A percentile compares a stretch with the other conserved stretches of the same genome.
Evolutionary conservation across 768 basidiomycete species (phyloP).

Genomic region (Rhodosporidiobolus sp.): DNA sequence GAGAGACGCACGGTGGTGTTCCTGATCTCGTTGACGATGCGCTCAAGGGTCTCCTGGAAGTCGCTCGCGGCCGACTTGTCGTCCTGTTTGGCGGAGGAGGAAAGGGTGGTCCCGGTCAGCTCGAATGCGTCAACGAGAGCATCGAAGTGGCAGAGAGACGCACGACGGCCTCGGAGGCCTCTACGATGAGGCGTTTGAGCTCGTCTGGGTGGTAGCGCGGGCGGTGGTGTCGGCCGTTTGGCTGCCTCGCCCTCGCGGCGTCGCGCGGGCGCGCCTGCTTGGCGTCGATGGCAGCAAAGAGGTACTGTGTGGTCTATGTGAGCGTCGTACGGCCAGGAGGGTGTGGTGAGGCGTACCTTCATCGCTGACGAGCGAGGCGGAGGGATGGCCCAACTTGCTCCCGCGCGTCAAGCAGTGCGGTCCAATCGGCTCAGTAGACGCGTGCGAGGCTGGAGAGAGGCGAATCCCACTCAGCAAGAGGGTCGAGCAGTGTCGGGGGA

Average conservation of each 20-base stretch:
- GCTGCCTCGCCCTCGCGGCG: background rate
- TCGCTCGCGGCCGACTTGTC: constrained; percentile 69
- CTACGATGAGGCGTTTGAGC: constrained; percentile 35
- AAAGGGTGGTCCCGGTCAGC: background rate
- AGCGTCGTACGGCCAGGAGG: background rate
- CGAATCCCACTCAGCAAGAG: too few relatives aligned
- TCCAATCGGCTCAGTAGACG: background rate
- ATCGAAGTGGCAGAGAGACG: background rate
- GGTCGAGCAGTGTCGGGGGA: too few relatives aligned
- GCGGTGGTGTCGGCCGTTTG: background rate
- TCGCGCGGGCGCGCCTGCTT: constrained; percentile 18
- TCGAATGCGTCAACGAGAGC: too few relatives aligned
- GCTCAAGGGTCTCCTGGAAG: constrained; percentile 92
- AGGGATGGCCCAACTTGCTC: too few relatives aligned
- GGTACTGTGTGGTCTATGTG: constrained; percentile 9
- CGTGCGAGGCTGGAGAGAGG: too few relatives aligned
- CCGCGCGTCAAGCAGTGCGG: too few relatives aligned
- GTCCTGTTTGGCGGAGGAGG: constrained; percentile 40
- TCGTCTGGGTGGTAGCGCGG: constrained; percentile 17
- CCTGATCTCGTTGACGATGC: constrained; percentile 77
- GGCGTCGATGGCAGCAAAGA: constrained; percentile 40
- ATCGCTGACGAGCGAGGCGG: background rate
- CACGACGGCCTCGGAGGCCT: constrained; percentile 36
- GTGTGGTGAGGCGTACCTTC: constrained; percentile 20
- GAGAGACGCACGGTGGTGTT: constrained; percentile 59